Evolutionary conservation across 2,329 filamentous ascomycete genomes (phyloP).

Genomic region (Xylariaceae sp.): DNA sequence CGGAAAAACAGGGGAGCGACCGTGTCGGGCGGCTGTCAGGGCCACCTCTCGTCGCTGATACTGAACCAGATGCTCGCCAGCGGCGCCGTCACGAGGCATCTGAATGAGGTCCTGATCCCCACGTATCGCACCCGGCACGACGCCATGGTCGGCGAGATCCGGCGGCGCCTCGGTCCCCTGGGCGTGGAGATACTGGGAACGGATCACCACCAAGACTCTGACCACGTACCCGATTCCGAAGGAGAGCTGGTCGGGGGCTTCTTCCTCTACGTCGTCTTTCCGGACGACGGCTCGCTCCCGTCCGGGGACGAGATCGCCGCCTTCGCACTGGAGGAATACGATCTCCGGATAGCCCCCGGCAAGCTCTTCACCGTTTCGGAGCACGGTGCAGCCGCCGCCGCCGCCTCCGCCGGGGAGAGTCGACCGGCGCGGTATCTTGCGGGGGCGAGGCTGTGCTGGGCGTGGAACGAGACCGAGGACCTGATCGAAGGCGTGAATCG

Average conservation of each 20-base stretch:
- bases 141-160: conserved; percentile 13
- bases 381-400: conserved; percentile 24
- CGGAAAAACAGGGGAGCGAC: conserved; percentile 15
- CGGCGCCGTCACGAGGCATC: conserved; percentile 45
- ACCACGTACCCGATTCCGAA: too few species aligned
- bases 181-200: too few species aligned
- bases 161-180: conserved; percentile 13
- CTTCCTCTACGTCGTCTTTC: conserved; percentile 57
- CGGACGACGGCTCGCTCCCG: conserved; percentile 26
- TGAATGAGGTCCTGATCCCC: conserved; percentile 45
- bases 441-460: conserved; percentile 51
- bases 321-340: conserved; percentile 41
- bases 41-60: conserved; percentile 21
- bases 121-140: conserved; percentile 35
- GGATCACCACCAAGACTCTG: too few species aligned
- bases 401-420: conserved; percentile 8
- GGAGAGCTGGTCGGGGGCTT: too few species aligned
- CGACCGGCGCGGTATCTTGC: conserved; percentile 42
- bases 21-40: conserved; percentile 21
- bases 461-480: conserved; percentile 47
- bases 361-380: conserved; percentile 44
- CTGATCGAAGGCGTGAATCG: conserved; percentile 49
- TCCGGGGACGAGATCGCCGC: conserved; percentile 36
- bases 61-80: conserved; percentile 43
- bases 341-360: conserved; percentile 48